Evolutionary conservation across 176 grass and related monocot species (phyloP), one percentile per base, ranked within the genome.

Genomic region (Bonia amplexicaulis): DNA sequence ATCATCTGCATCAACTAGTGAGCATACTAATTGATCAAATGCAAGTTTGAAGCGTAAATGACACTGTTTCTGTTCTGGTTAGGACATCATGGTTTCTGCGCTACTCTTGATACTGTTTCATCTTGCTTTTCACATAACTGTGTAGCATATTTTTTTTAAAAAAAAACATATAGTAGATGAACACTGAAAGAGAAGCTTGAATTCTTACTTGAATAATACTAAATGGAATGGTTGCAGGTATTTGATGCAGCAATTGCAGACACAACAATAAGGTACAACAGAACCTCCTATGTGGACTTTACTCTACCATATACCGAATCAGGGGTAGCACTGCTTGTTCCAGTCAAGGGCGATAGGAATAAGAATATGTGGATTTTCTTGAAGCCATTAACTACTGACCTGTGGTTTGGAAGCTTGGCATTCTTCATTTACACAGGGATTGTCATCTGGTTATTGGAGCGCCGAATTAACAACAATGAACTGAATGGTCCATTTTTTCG

Each of bases 391-490:
- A 75, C 86, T 54, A 1, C 22, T 31, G 74, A 82, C 13, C 31
- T 95, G 66, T 95, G 93, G 93, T 39, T 84, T 69, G 90, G 73
- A 39, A 88, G 74, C 25, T 74, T 63, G 3, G 75, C 71, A n/a
- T 95, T 95, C 83, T 89, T 95, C 45, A 61, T 95, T 29, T 90
- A 84, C 54, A 92, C 82, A 17, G 90, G 85, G 41, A 12, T 74
- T 48, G 59, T 37, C 22, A 73, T 90, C 25, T 90, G 83, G 83
- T 25, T 77, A 13, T 53, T 90, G 69, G 88, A 90, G 41, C 71
- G 68, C 23, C 63, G 12, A 58, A 63, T 82, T 29, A 66, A 87
- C 13, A 87, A 87, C 17, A 40, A 29, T 16, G 87, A 89, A 53
- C 68, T 87, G 12, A 69, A 44, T 53, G 86, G 90, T 51, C 76